A percentile compares a stretch with the other conserved stretches of the same genome.
Evolutionary conservation across 352 stramenopile species (phyloP).

Genomic region (Phytophthora tubulina): DNA sequence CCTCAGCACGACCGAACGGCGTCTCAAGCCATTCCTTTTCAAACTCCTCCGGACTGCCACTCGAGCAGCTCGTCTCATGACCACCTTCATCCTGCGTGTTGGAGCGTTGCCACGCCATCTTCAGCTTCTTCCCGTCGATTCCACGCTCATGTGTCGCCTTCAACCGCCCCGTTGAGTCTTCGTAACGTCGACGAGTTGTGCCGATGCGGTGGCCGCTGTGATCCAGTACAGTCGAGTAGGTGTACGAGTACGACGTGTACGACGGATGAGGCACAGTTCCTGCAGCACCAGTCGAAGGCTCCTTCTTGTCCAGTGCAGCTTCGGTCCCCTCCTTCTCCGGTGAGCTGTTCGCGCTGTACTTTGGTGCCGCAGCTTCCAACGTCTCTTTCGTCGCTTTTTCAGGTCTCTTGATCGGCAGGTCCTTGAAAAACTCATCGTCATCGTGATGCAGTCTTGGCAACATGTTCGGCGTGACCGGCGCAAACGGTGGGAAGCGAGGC

Average conservation of each 20-base stretch:
- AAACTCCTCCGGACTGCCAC: slow-evolving; percentile 60
- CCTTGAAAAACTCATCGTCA: slow-evolving; percentile 64
- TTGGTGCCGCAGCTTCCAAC: slow-evolving; percentile 14
- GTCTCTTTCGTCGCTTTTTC: slow-evolving; percentile 28
- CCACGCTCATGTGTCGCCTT: slow-evolving; percentile 79
- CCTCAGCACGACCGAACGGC: slow-evolving; percentile 64
- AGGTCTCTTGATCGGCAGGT: slow-evolving; percentile 47
- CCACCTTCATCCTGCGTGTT: slow-evolving; percentile 62
- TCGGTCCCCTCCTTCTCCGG: slow-evolving; percentile 27
- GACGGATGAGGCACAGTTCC: slow-evolving; percentile 34
- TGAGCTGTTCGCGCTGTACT: slow-evolving; percentile 3
- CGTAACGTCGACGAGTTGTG: slow-evolving; percentile 71
- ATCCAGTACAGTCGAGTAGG: slow-evolving; percentile 72
- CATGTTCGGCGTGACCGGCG: slow-evolving; percentile 32
- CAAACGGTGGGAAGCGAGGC: slow-evolving; percentile 39
- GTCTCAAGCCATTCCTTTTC: slow-evolving; percentile 73
- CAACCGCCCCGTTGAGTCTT: slow-evolving; percentile 75
- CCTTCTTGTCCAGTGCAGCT: slow-evolving; percentile 26
- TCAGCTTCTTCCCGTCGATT: slow-evolving; percentile 73
- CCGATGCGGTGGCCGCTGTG: slow-evolving; percentile 62
- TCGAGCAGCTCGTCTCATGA: slow-evolving; percentile 59
- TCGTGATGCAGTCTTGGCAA: slow-evolving; percentile 38
- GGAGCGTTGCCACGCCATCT: slow-evolving; percentile 60
- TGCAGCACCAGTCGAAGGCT: slow-evolving; percentile 26
- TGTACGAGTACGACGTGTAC: slow-evolving; percentile 72